Evolutionary conservation across 148 eudicot species (phyloP).

Genomic region (Limonium bicolor): DNA sequence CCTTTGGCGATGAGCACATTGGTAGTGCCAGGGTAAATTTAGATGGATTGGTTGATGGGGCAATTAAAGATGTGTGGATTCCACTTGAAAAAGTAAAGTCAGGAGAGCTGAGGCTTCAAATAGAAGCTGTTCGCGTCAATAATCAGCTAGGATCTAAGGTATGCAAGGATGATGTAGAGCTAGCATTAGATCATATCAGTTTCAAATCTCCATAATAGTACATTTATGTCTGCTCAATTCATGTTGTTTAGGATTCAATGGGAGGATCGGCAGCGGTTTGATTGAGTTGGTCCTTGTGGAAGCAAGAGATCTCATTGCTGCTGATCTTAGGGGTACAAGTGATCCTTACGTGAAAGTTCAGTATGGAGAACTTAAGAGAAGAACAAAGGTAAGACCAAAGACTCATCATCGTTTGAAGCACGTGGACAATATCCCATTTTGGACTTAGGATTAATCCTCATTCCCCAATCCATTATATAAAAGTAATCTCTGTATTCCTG

Average conservation of each 20-base stretch:
- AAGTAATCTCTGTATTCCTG: too few species aligned
- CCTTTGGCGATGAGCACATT: constrained; percentile 66
- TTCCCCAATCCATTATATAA: too few species aligned
- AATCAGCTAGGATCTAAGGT: constrained; percentile 33
- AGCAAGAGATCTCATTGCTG: constrained; percentile 84
- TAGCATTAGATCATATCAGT: background rate
- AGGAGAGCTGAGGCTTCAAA: constrained; percentile 77
- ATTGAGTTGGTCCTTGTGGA: constrained; percentile 72
- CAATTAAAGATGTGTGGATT: constrained; percentile 50
- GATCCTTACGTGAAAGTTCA: constrained; percentile 90
- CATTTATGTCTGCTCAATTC: background rate
- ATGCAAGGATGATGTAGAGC: background rate
- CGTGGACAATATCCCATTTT: background rate
- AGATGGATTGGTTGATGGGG: constrained; percentile 78
- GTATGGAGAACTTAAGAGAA: constrained; percentile 64
- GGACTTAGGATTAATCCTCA: too few species aligned
- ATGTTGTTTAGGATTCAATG: constrained; percentile 21
- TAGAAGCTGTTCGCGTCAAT: constrained; percentile 45
- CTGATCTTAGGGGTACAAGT: constrained; percentile 92
- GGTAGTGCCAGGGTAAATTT: constrained; percentile 83
- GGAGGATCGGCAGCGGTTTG: constrained; percentile 31
- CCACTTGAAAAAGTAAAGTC: constrained; percentile 88
- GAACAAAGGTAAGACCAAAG: constrained; percentile 80
- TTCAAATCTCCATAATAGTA: too few species aligned
- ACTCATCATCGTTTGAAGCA: too few species aligned